Percentiles rank a stretch among this genome's conserved stretches.
These are phyloP conservation scores for Udeniomyces megalosporus DNA, from an alignment of 768 basidiomycete species.

Conservation along the genomic window DNA sequence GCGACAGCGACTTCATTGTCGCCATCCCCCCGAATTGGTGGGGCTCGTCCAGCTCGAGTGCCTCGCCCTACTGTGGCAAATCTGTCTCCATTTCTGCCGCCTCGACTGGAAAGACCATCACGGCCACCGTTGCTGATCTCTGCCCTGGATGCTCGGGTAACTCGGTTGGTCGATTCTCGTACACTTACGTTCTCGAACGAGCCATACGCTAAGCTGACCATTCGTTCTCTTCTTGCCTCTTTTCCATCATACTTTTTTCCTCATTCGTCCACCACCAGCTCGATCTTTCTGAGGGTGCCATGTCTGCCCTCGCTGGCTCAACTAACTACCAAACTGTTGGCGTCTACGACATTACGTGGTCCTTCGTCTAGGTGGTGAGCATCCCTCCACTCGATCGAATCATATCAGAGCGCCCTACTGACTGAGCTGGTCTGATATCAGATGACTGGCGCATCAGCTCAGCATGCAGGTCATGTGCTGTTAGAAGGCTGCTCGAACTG, in stretches of 20 bases:
- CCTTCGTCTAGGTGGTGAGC: no score
- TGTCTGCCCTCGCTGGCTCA: conserved; percentile 39
- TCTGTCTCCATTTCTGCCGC: conserved; percentile 49
- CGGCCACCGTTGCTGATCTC: conserved; percentile 45
- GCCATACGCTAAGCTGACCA: neutral
- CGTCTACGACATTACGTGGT: conserved; percentile 28
- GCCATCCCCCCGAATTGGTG: conserved; percentile 35
- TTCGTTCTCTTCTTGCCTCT: no score
- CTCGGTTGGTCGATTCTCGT: conserved; percentile 30
- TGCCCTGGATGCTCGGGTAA: conserved; percentile 65
- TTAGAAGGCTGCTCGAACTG: no score
- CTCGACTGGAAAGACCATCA: conserved; percentile 41
- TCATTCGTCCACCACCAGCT: conserved; percentile 28
- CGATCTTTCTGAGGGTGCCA: conserved; percentile 40
- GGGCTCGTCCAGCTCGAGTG: conserved; percentile 38
- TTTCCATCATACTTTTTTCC: no score
- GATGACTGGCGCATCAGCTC: no score
- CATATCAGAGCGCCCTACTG: no score
- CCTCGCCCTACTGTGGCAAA: conserved; percentile 49
- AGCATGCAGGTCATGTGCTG: no score
- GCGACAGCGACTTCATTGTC: conserved; percentile 36
- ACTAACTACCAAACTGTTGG: conserved; percentile 34
- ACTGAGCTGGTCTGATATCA: no score
- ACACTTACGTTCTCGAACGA: neutral
- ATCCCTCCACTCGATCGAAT: no score